Base-by-base conservation (phyloP, 345 rosid species). In the Ceriops zippeliana region DNA sequence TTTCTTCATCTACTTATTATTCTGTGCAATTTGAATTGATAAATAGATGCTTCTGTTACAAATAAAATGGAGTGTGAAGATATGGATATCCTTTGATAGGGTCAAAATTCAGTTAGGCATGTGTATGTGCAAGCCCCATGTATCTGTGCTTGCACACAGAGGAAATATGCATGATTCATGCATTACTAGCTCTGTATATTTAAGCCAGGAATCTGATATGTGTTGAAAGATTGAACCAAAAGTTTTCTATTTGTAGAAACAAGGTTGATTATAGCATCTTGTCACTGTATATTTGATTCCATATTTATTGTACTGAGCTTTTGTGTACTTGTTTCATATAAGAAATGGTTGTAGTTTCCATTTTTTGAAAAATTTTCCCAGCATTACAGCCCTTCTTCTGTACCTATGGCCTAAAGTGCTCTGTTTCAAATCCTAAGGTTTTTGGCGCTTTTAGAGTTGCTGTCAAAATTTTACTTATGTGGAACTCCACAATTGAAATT, bases 401-500 rank as follows among this genome's bases (percentile, higher is more conserved):
- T 32, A 47, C 65, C 51, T 21, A 62, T 35, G n/a, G 24, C 68
- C 70, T 63, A 27, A 72, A 62, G 37, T 63, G 30, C 58, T 67
- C 15, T 34, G 58, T 38, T 71, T 68, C 10, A 26, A 67, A 72
- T 76, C 58, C 85, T 86, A 84, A 93, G 99, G 97, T 93, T 51
- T 93, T 52, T 83, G 99, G 99, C 60, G 98, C 98, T 71, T 87
- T 93, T 66, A 81, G 99, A 80, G 91, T 95, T 83, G 83, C 87
- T 53, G 83, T 90, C 38, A 95, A 95, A 83, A 91, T 95, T 88
- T 77, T 95, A 75, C 93, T 95, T 63, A 89, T 95, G 97, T 87
- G 89, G 93, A 95, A 95, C 84, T 91, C 99, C 66, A 81, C 81
- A 67, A 90, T 95, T 83, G 86, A 81, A 85, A 86, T 91, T 73